These are phyloP conservation scores for Phytophthora fragariaefolia DNA, from an alignment of 352 stramenopile species.

Conservation along the genomic window DNA sequence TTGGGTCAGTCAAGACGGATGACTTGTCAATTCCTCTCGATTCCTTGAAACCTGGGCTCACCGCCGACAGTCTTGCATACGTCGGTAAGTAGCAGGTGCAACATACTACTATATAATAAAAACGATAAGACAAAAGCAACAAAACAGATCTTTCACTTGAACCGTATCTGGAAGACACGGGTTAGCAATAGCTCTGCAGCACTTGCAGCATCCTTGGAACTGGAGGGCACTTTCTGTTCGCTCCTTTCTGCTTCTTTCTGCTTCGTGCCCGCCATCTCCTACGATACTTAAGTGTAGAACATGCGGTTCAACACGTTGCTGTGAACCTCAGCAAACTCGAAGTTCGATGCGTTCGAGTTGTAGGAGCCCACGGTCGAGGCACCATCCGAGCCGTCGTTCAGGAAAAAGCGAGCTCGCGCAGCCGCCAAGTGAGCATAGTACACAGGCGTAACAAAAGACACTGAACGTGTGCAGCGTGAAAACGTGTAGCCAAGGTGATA, in stretches of 20 bases:
- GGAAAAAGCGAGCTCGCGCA: constrained; percentile 82
- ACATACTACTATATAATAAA: background rate
- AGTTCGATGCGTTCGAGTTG: constrained; percentile 58
- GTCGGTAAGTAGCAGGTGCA: constrained; percentile 12
- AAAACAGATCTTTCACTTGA: constrained; percentile 23
- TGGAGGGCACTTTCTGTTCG: background rate
- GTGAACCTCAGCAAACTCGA: constrained; percentile 65
- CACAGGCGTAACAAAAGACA: constrained; percentile 82
- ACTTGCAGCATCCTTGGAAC: constrained; percentile 6
- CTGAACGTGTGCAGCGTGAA: constrained; percentile 80
- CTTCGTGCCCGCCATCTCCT: constrained; percentile 44
- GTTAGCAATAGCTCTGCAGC: constrained; percentile 4
- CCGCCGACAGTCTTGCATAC: constrained; percentile 24
- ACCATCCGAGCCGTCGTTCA: constrained; percentile 66
- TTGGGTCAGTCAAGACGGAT: constrained; percentile 10
- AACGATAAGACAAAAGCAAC: constrained; percentile 8
- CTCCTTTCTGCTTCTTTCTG: constrained; percentile 36
- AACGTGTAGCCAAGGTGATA: constrained; percentile 86
- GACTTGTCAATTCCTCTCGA: constrained; percentile 30
- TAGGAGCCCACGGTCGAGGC: constrained; percentile 50
- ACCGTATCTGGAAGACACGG: constrained; percentile 2
- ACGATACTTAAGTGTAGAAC: constrained; percentile 41
- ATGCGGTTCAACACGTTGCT: constrained; percentile 60
- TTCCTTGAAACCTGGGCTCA: constrained; percentile 47
- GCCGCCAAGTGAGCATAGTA: constrained; percentile 89